Evolutionary conservation across 1,139 yeast species (phyloP).

Genomic region (Kurtzmaniella natalensis): DNA sequence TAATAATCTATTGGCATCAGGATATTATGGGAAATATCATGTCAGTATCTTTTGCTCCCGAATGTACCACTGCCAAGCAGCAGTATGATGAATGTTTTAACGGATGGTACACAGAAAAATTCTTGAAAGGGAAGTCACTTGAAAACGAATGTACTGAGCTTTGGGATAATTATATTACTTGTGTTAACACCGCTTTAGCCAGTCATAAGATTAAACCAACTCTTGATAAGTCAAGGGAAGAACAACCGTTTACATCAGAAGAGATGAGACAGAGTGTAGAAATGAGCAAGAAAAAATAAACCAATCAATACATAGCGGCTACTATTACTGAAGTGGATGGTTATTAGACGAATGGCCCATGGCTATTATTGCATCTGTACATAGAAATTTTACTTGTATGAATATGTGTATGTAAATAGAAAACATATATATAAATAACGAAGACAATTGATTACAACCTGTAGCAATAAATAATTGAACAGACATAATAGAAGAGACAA

Average conservation of each 20-base stretch:
- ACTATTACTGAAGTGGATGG: no score
- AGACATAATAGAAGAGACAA: no score
- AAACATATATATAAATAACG: no score
- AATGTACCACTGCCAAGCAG: slow-evolving; percentile 82
- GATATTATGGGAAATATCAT: slow-evolving; percentile 67
- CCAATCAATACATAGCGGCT: no score
- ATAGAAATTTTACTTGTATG: no score
- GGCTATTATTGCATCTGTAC: no score
- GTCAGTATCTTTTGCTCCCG: slow-evolving; percentile 96
- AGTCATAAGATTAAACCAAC: slow-evolving; percentile 75
- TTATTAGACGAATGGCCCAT: no score
- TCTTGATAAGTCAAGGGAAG: slow-evolving; percentile 86
- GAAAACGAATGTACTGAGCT: slow-evolving; percentile 87
- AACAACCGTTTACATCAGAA: slow-evolving; percentile 66
- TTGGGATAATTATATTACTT: slow-evolving; percentile 82
- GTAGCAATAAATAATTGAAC: no score
- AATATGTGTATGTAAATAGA: no score
- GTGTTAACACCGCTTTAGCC: slow-evolving; percentile 74
- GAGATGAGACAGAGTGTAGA: slow-evolving; percentile 26
- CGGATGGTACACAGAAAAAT: slow-evolving; percentile 92
- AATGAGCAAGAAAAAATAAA: no score
- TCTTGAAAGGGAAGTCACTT: slow-evolving; percentile 63
- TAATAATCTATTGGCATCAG: no score
- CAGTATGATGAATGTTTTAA: slow-evolving; percentile 91
- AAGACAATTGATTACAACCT: no score